Conservation (phyloP, 306 rosid genomes). For the Rosa chinensis region DNA sequence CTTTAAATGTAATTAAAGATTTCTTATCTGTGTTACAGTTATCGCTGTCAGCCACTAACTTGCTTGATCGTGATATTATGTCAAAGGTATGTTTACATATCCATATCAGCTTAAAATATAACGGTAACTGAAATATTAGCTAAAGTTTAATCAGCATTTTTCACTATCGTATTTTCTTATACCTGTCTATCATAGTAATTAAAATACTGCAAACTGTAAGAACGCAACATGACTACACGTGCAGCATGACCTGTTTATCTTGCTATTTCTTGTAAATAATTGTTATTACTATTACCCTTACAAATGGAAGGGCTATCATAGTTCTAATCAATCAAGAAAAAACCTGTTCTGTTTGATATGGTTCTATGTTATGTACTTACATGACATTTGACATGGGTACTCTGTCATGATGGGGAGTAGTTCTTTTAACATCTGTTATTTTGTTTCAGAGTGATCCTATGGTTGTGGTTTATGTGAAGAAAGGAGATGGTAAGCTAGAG, state of each 20-base stretch:
- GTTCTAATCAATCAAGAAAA: too few relatives aligned
- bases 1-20: background rate
- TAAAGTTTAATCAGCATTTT: background rate
- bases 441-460: constrained; percentile 78
- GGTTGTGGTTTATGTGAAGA: constrained; percentile 54
- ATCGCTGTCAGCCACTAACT: constrained; percentile 59
- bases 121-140: too few relatives aligned
- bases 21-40: constrained; percentile 52
- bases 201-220: background rate
- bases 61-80: constrained; percentile 55
- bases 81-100: constrained; percentile 31
- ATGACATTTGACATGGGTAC: background rate
- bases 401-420: background rate
- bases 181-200: background rate
- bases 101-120: background rate
- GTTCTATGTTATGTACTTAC: background rate
- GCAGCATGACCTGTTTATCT: background rate
- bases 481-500: constrained; percentile 53
- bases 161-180: background rate
- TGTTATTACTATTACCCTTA: background rate
- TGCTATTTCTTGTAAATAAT: background rate
- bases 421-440: background rate
- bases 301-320: background rate
- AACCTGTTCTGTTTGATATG: background rate
- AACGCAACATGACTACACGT: background rate